These are phyloP conservation scores for Xylaria sp. DNA, from an alignment of 2,329 filamentous ascomycete species.

Conservation along the genomic window DNA sequence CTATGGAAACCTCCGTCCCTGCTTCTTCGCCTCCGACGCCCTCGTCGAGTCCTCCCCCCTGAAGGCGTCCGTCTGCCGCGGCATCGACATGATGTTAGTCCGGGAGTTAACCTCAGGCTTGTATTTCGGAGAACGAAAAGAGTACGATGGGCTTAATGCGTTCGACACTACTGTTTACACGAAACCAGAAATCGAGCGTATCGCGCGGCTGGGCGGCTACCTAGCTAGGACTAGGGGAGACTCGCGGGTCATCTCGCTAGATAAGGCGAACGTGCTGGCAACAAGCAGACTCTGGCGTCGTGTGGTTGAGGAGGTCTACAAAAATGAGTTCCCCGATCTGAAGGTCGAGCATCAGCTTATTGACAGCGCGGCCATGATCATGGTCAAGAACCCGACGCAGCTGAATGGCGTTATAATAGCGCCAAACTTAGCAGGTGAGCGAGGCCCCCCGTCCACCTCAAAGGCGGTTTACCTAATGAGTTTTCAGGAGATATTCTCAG, in stretches of 20 bases:
- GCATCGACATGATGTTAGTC: constrained; percentile 3
- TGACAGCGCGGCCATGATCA: constrained; percentile 61
- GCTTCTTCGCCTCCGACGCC: constrained; percentile 1
- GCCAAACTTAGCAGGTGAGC: constrained; percentile 1
- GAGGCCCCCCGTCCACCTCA: background rate
- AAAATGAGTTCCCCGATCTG: constrained; percentile 57
- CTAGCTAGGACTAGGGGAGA: constrained; percentile 17
- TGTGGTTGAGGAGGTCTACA: constrained; percentile 55
- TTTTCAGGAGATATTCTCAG: constrained; percentile 62
- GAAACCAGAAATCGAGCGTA: constrained; percentile 13
- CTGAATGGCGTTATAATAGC: constrained; percentile 59
- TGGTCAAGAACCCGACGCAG: constrained; percentile 58
- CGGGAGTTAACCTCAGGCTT: constrained; percentile 1
- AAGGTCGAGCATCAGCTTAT: constrained; percentile 59
- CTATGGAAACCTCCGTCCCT: constrained; percentile 3
- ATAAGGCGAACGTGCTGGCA: constrained; percentile 66
- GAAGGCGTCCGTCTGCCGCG: constrained; percentile 1
- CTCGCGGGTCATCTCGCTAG: constrained; percentile 39
- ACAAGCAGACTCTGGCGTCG: constrained; percentile 61
- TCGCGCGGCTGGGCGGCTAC: constrained; percentile 14
- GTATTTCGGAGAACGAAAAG: constrained; percentile 2
- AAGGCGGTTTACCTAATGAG: constrained; percentile 51
- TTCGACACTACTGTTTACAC: constrained; percentile 3
- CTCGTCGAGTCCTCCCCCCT: constrained; percentile 1
- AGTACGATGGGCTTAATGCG: background rate